Conservation (phyloP, 2,329 filamentous ascomycete genomes). For the Verticillium isaacii region DNA sequence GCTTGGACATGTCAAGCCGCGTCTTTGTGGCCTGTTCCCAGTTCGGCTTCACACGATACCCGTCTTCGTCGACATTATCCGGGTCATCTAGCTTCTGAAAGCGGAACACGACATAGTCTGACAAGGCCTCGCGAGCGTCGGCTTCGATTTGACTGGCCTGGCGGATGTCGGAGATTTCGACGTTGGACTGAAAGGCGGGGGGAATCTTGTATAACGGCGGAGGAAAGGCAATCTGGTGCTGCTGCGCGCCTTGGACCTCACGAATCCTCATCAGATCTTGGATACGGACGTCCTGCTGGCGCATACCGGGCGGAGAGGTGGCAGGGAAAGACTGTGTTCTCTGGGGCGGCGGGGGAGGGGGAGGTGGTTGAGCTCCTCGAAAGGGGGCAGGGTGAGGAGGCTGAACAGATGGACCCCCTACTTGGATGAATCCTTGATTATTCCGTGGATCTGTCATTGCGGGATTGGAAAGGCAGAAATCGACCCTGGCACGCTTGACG, state of each 20-base stretch:
- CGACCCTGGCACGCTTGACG: neutral
- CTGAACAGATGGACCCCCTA: neutral
- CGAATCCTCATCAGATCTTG: neutral
- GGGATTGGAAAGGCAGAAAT: neutral
- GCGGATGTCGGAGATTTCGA: slow-evolving; percentile 30
- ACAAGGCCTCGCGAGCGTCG: slow-evolving; percentile 32
- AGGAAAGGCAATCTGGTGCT: neutral
- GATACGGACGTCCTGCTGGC: neutral
- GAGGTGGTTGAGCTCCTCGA: neutral
- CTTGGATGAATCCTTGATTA: neutral
- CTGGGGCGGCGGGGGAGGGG: neutral
- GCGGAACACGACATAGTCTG: slow-evolving; percentile 33
- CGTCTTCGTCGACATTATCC: slow-evolving; percentile 30
- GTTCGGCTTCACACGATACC: slow-evolving; percentile 23
- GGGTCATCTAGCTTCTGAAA: slow-evolving; percentile 32
- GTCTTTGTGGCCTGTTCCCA: slow-evolving; percentile 34
- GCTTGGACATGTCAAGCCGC: slow-evolving; percentile 30
- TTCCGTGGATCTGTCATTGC: neutral
- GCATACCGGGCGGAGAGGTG: neutral
- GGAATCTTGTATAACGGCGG: neutral
- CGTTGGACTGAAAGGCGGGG: neutral
- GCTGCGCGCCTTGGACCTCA: neutral
- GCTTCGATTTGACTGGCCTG: slow-evolving; percentile 29
- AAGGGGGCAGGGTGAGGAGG: neutral
- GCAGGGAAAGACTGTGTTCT: neutral